Base-by-base conservation (phyloP, 306 rosid species). In the Fragaria vesca region DNA sequence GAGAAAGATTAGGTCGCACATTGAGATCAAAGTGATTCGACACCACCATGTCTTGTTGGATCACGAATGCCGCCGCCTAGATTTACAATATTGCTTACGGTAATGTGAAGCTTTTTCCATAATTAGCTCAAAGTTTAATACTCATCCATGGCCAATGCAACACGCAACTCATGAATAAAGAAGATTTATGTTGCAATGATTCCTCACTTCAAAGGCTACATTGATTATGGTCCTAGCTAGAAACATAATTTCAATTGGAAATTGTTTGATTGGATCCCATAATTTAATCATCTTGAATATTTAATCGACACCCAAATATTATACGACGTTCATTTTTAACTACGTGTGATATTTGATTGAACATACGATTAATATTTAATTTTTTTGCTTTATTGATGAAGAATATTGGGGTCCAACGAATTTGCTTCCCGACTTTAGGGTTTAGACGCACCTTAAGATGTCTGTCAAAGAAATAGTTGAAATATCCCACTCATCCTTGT, bases 21-120 rank as follows among this genome's bases (percentile, higher is more conserved):
- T 84, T 77, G 71, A 78, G 86, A 86, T 84, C 78, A 79, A 81
- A 81, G 82, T 79, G 90, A 87, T 78, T 86, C 87, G 89, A 84
- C 91, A 79, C 86, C 88, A 89, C 81, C 76, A 78, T 74, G 76
- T 77, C 87, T 76, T 81, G 74, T 87, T 85, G 83, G 67, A 74
- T 66, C 80, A 72, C 77, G 58, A 81, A 69, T 78, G 71, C 76
- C 73, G 85, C 90, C 82, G 76, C 74, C 77, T 70, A 28, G 16
- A 9, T 66, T 5, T 50, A 65, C 47, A 45, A 45, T 45, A 43
- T 58, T 38, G 21, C 32, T 57, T 15, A 38, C 34, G 7, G 12
- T 46, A 3, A 13, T 32, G 45, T 58, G 5, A 12, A 48, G 52
- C 16, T 12, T 43, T 43, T 34, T 21, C 43, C 24, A 61, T 13